Conservation (phyloP, 805 yeast species). For the Teunomyces panamensis region DNA sequence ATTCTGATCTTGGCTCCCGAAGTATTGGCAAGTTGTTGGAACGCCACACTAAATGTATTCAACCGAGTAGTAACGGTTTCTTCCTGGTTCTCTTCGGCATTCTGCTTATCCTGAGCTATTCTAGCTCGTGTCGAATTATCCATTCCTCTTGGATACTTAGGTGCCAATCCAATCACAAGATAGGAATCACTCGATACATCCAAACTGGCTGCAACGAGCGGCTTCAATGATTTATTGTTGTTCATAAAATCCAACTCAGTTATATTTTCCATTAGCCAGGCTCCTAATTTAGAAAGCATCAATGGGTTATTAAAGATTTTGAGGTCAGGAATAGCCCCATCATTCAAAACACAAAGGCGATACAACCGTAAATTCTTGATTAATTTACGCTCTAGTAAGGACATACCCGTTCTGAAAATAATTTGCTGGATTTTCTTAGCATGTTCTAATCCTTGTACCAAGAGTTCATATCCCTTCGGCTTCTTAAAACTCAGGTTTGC, state of each 20-base stretch:
- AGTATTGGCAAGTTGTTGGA: conserved; percentile 78
- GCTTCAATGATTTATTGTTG: conserved; percentile 48
- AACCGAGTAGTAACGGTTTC: conserved; percentile 48
- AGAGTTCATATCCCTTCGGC: conserved; percentile 47
- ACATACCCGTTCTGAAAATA: conserved; percentile 83
- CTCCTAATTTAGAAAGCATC: conserved; percentile 77
- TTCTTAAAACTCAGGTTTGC: conserved; percentile 20
- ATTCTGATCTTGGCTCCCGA: conserved; percentile 88
- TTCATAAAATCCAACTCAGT: conserved; percentile 63
- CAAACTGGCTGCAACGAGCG: conserved; percentile 82
- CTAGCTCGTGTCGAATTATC: conserved; percentile 34
- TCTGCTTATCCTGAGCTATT: conserved; percentile 21
- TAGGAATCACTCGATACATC: conserved; percentile 74
- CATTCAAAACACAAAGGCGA: conserved; percentile 83
- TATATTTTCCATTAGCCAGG: conserved; percentile 88
- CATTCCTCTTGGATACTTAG: conserved; percentile 61
- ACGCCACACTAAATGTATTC: conserved; percentile 87
- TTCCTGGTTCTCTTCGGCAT: conserved; percentile 28
- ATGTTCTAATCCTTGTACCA: conserved; percentile 69
- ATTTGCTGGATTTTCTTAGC: conserved; percentile 84
- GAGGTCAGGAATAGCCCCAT: conserved; percentile 71
- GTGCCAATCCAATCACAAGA: conserved; percentile 85
- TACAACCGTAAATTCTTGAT: conserved; percentile 78
- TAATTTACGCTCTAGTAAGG: conserved; percentile 78
- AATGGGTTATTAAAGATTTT: conserved; percentile 80